These are phyloP conservation scores for Phytopythium litorale DNA, from an alignment of 352 stramenopile genomes.

Conservation along the genomic window DNA sequence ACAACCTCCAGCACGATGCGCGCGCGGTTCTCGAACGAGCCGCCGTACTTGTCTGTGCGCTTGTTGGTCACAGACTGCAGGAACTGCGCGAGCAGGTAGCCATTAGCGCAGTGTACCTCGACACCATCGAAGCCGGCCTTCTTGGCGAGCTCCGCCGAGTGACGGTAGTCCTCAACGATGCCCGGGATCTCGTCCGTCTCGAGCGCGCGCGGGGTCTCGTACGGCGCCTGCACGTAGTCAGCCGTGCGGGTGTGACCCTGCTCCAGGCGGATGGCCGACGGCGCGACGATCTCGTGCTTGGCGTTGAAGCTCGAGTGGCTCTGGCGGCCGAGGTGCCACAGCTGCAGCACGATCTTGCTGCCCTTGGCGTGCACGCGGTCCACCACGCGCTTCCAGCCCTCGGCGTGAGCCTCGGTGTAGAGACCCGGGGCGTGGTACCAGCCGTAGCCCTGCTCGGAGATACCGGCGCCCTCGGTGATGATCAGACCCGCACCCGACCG, in stretches of 20 bases:
- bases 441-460: conserved; percentile 36
- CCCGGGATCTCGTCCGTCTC: conserved; percentile 66
- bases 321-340: conserved; percentile 78
- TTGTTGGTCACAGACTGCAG: conserved; percentile 63
- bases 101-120: conserved; percentile 80
- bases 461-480: conserved; percentile 51
- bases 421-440: conserved; percentile 30
- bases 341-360: conserved; percentile 74
- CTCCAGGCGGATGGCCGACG: conserved; percentile 28
- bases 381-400: conserved; percentile 47
- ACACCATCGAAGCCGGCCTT: conserved; percentile 65
- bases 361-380: conserved; percentile 75
- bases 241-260: conserved; percentile 23
- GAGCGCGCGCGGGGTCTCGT: conserved; percentile 50
- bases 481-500: conserved; percentile 50
- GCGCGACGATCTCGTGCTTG: conserved; percentile 44
- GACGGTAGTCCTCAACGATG: conserved; percentile 63
- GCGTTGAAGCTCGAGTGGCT: conserved; percentile 27
- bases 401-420: conserved; percentile 35
- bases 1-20: conserved; percentile 72
- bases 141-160: conserved; percentile 41
- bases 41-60: conserved; percentile 78
- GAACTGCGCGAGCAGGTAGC: conserved; percentile 91
- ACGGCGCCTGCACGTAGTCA: conserved; percentile 26
- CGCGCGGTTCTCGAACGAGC: conserved; percentile 76